Conservation (phyloP, 2,329 filamentous ascomycete species). For the Trichoderma lentiforme region DNA sequence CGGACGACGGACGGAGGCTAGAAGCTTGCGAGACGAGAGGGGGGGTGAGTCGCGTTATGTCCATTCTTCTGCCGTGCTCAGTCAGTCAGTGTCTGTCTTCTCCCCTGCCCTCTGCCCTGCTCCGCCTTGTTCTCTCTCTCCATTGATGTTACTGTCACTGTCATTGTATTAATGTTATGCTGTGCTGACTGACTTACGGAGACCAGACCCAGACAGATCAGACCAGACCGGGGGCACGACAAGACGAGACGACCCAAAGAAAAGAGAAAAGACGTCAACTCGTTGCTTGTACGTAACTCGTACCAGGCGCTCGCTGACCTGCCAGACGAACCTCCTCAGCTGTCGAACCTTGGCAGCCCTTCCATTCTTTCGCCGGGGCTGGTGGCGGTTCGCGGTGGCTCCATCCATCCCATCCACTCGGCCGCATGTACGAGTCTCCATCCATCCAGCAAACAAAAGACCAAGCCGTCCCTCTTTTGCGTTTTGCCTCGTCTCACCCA, state of each 20-base stretch:
- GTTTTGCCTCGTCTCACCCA: conserved; percentile 15
- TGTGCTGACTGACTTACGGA: not conserved
- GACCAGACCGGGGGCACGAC: not conserved
- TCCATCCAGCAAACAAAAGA: conserved; percentile 15
- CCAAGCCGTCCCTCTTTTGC: conserved; percentile 14
- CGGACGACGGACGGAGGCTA: not conserved
- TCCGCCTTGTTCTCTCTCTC: not conserved
- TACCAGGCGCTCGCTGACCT: not conserved
- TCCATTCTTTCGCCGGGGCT: not conserved
- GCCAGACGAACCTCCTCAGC: not conserved
- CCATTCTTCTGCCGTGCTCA: not conserved
- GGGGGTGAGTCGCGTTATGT: not conserved
- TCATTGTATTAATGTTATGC: not conserved
- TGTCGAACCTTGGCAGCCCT: conserved; percentile 3
- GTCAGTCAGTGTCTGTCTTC: not conserved
- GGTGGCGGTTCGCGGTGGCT: conserved; percentile 11
- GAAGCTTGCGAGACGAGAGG: not conserved
- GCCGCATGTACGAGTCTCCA: conserved; percentile 7
- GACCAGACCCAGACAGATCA: not conserved
- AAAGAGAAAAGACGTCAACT: not conserved
- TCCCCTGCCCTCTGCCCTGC: not conserved
- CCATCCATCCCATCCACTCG: conserved; percentile 13
- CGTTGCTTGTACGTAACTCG: conserved; percentile 10
- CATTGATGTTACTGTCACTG: not conserved
- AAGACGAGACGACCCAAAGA: not conserved